These are phyloP conservation scores for Botrytis pseudocinerea DNA, from an alignment of 2,329 filamentous ascomycete species.

Conservation along the genomic window DNA sequence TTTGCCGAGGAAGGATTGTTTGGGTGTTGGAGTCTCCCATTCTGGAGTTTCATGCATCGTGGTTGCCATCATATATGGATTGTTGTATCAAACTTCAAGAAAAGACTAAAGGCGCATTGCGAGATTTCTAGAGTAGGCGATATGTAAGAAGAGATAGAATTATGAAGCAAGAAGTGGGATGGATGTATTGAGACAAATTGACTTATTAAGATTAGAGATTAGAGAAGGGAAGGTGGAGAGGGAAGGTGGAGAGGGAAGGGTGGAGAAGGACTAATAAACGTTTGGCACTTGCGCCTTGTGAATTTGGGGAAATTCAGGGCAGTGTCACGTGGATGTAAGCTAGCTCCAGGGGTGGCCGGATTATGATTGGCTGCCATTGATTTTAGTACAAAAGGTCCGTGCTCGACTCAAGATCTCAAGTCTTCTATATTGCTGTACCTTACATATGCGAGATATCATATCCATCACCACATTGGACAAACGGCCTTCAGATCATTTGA, in stretches of 20 bases:
- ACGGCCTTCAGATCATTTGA: background rate
- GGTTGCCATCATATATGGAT: constrained; percentile 24
- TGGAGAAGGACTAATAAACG: background rate
- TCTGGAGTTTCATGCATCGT: constrained; percentile 32
- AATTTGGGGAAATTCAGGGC: constrained; percentile 3
- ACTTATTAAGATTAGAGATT: background rate
- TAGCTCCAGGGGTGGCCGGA: background rate
- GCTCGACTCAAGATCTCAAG: background rate
- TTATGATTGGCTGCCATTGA: background rate
- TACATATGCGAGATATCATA: background rate
- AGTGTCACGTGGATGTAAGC: no score
- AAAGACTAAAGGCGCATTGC: constrained; percentile 3
- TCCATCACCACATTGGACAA: background rate
- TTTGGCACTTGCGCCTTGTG: background rate
- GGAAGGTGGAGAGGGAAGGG: background rate
- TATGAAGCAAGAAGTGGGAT: background rate
- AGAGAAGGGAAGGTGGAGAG: background rate
- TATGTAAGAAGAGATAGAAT: background rate
- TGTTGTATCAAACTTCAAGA: background rate
- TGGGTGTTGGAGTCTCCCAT: constrained; percentile 33
- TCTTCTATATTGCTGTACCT: background rate
- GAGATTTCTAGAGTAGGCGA: background rate
- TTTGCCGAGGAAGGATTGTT: constrained; percentile 26
- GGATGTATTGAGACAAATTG: constrained; percentile 3
- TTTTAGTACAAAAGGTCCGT: background rate